Conservation (phyloP, 768 basidiomycete species). For the Auricularia sp. region DNA sequence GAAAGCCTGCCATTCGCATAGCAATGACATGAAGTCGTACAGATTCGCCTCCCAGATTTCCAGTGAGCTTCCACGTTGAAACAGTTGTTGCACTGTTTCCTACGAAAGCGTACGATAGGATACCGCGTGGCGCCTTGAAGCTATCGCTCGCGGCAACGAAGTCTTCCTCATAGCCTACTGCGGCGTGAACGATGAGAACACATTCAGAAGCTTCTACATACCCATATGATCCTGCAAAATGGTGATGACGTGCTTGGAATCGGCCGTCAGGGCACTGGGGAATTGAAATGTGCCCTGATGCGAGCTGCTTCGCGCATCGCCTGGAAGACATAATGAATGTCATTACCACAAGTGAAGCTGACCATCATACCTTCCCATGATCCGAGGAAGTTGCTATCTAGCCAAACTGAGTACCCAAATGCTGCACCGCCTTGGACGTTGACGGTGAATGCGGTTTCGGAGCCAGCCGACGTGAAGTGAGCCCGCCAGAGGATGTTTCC, state of each 20-base stretch:
- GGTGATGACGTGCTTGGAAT: slow-evolving; percentile 64
- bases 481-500: slow-evolving; percentile 55
- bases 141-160: slow-evolving; percentile 32
- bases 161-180: neutral
- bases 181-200: too few species aligned
- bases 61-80: slow-evolving; percentile 44
- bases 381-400: slow-evolving; percentile 40
- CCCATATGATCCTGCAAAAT: slow-evolving; percentile 60
- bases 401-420: slow-evolving; percentile 41
- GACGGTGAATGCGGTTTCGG: slow-evolving; percentile 33
- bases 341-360: too few species aligned
- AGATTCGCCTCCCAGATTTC: slow-evolving; percentile 34
- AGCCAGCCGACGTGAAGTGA: slow-evolving; percentile 50
- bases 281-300: slow-evolving; percentile 35
- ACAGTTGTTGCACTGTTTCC: slow-evolving; percentile 34
- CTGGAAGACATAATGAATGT: too few species aligned
- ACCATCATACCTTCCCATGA: slow-evolving; percentile 14
- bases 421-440: slow-evolving; percentile 35
- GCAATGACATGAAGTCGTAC: slow-evolving; percentile 24
- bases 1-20: too few species aligned
- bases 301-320: neutral
- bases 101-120: slow-evolving; percentile 42
- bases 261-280: slow-evolving; percentile 42
- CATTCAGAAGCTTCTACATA: too few species aligned
- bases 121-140: slow-evolving; percentile 68